Base-by-base conservation (phyloP, 371 early-diverging fungal genomes). In the Basidiobolus meristosporus region DNA sequence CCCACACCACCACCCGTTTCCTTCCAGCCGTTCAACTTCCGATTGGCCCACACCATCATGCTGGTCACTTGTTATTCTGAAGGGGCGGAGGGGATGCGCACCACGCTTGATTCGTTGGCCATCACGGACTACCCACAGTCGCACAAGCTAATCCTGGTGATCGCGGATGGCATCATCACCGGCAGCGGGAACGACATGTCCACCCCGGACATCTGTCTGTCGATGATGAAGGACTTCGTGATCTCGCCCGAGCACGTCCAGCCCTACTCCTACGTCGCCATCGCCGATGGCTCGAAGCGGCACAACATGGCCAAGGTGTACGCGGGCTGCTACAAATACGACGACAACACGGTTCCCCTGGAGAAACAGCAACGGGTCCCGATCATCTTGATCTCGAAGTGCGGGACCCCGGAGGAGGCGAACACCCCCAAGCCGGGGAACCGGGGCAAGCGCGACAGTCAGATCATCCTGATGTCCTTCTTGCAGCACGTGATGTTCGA, bases 381-480 rank as follows among this genome's bases (percentile, higher is more conserved):
- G 3, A 87, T 84, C 57, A 72, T 96, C 28, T 65, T 83, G 1
- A 77, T 98, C 23, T 85, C 79, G 40, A 98, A 98, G 62, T 88
- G 88, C 41, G 97, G 98, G 26, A 77, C 82, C 0, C 73, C 76
- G 2, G 69, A 65, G 15, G 90, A 91, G 42, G 51, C 57, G 5
- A 52, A 61, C 47, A 50, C 64, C 46, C 45, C 63, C 16, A 82
- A 84, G 51, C 77, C 90, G 0, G 93, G 93, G 20, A 95, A 98
- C 57, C 68, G 99, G 37, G 98, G 99, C 41, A 99, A 97, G 60
- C 77, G 99, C 42, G 99, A 99, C 57, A 90, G 95, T n/a, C n/a
- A n/a, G n/a, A n/a, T n/a, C n/a, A n/a, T n/a, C n/a, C n/a, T n/a
- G n/a, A n/a, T n/a, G n/a, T 70, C 80, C 34, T 99, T 97, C 65